Conservation (phyloP, 352 stramenopile genomes). For the Pythium periplocum region DNA sequence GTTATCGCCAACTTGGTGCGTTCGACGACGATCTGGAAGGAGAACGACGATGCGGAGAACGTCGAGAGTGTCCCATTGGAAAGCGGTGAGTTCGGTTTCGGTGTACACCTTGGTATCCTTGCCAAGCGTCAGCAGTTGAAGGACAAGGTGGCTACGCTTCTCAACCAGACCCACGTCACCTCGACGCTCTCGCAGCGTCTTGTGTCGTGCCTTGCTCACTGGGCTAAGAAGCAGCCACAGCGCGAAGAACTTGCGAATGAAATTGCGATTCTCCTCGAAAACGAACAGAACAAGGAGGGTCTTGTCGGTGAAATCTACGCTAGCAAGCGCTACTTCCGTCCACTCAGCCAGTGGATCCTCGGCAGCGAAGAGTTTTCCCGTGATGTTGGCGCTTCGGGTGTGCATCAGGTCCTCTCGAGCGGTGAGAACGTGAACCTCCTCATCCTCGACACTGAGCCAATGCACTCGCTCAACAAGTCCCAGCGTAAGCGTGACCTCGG, state of each 20-base stretch:
- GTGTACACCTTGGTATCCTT: slow-evolving; percentile 60
- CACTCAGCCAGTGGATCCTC: slow-evolving; percentile 78
- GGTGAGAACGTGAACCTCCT: slow-evolving; percentile 76
- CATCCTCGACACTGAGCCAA: slow-evolving; percentile 71
- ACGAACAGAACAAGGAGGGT: slow-evolving; percentile 41
- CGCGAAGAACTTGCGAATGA: slow-evolving; percentile 58
- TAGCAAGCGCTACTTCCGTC: slow-evolving; percentile 53
- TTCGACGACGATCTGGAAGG: slow-evolving; percentile 63
- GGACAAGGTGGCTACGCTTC: slow-evolving; percentile 47
- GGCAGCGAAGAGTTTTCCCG: slow-evolving; percentile 73
- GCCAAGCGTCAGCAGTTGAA: slow-evolving; percentile 66
- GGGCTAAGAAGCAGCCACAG: slow-evolving; percentile 44
- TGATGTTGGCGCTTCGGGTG: slow-evolving; percentile 58
- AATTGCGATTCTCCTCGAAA: slow-evolving; percentile 60
- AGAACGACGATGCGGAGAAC: slow-evolving; percentile 26
- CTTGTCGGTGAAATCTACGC: slow-evolving; percentile 40
- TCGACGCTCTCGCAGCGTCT: slow-evolving; percentile 38
- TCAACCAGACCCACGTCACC: slow-evolving; percentile 22
- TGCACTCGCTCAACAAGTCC: slow-evolving; percentile 50
- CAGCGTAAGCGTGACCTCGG: slow-evolving; percentile 90
- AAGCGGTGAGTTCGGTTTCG: slow-evolving; percentile 72
- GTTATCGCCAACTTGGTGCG: slow-evolving; percentile 72
- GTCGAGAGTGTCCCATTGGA: slow-evolving; percentile 37
- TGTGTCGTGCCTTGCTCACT: slow-evolving; percentile 38
- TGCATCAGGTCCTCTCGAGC: slow-evolving; percentile 69